phyloP scores from a whole-genome alignment of 2,329 filamentous ascomycete genomes.

The Fragosphaeria purpurea region DNA sequence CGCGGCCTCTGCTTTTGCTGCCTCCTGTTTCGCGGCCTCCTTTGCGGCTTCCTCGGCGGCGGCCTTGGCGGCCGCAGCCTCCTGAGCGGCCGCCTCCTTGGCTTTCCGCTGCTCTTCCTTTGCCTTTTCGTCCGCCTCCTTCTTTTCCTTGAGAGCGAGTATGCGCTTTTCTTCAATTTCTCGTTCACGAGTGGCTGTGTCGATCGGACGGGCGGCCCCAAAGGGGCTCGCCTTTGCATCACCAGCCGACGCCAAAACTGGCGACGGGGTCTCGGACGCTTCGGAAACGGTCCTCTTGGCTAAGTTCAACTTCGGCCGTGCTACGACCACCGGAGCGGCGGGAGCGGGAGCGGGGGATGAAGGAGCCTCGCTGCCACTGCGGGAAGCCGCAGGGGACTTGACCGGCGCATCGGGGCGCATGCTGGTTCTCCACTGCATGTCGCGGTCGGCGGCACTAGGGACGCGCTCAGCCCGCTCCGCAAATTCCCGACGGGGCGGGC shows the following conservation, averaged over 20 bases:
- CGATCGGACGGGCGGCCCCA: conserved; percentile 85
- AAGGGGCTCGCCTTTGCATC: conserved; percentile 88
- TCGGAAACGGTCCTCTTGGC: conserved; percentile 87
- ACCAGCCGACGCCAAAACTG: conserved; percentile 30
- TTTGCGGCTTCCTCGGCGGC: conserved; percentile 22
- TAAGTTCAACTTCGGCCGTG: conserved; percentile 77
- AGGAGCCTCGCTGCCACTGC: conserved; percentile 65
- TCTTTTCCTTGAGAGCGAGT: conserved; percentile 67
- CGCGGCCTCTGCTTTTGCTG: not conserved
- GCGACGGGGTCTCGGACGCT: conserved; percentile 40
- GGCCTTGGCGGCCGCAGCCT: conserved; percentile 15
- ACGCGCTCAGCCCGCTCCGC: conserved; percentile 48
- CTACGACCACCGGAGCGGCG: conserved; percentile 35
- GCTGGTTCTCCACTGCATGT: conserved; percentile 83
- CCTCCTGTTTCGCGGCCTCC: conserved; percentile 11
- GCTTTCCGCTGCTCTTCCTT: conserved; percentile 61
- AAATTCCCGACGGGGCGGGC: conserved; percentile 70
- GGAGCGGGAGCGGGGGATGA: conserved; percentile 51
- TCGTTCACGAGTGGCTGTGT: conserved; percentile 80
- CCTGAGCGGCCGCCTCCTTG: conserved; percentile 54
- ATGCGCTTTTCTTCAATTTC: conserved; percentile 84
- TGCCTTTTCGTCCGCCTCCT: conserved; percentile 75
- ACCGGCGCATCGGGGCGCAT: conserved; percentile 73
- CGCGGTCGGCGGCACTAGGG: conserved; percentile 81
- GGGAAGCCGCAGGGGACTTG: conserved; percentile 56